Evolutionary conservation across 1,284 basidiomycete genomes (phyloP).

Genomic region (Pseudozyma sp.): DNA sequence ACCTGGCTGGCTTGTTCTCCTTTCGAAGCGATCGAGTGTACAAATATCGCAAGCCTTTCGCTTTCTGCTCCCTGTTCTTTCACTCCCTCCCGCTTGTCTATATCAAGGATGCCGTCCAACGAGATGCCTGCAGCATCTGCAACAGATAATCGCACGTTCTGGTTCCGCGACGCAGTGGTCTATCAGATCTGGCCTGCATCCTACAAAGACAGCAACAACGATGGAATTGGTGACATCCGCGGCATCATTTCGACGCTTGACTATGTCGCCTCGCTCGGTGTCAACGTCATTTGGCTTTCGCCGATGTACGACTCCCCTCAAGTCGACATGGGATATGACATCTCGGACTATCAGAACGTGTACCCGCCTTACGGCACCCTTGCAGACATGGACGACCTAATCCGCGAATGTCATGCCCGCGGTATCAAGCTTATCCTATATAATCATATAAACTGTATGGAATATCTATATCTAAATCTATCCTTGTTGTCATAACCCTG

Average conservation of each 20-base stretch:
- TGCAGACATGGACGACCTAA: constrained; percentile 77
- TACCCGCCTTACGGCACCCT: constrained; percentile 80
- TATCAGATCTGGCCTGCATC: constrained; percentile 78
- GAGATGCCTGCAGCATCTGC: not conserved
- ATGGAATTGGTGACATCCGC: constrained; percentile 80
- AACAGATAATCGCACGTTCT: constrained; percentile 22
- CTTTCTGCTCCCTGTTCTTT: not conserved
- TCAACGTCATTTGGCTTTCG: constrained; percentile 79
- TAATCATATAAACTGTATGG: too few relatives aligned
- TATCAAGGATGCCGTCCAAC: constrained; percentile 4
- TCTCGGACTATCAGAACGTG: constrained; percentile 77
- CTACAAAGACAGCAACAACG: constrained; percentile 79
- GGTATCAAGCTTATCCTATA: constrained; percentile 83
- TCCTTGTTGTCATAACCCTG: too few relatives aligned
- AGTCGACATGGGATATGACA: constrained; percentile 76
- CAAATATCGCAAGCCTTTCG: not conserved
- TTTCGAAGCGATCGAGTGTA: not conserved
- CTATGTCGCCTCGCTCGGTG: constrained; percentile 78
- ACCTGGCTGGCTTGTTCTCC: not conserved
- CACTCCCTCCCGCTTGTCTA: not conserved
- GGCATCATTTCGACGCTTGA: constrained; percentile 78
- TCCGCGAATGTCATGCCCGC: constrained; percentile 75
- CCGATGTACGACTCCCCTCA: constrained; percentile 79
- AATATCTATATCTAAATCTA: too few relatives aligned
- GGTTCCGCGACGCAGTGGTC: constrained; percentile 44